phyloP scores from a whole-genome alignment of 805 yeast species.

The Candida piceae region DNA sequence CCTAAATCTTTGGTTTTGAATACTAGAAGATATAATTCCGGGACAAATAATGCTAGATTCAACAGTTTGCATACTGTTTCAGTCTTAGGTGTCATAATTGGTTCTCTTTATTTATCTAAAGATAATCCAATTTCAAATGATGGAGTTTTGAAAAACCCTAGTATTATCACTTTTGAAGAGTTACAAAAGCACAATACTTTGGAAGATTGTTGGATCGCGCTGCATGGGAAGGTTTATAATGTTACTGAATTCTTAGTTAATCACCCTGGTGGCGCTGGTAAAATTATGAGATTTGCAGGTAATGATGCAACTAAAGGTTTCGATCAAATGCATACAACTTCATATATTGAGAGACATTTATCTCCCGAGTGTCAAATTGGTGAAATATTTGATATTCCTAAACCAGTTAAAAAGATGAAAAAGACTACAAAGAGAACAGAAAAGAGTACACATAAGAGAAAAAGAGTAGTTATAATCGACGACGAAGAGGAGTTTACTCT shows the following conservation, averaged over 20 bases:
- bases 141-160: not conserved
- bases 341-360: conserved; percentile 22
- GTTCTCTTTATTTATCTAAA: no score
- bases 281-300: conserved; percentile 43
- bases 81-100: no score
- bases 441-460: conserved; percentile 18
- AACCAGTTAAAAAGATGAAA: conserved; percentile 20
- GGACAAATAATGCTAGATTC: no score
- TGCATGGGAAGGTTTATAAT: conserved; percentile 72
- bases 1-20: no score
- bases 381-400: conserved; percentile 26
- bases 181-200: conserved; percentile 44
- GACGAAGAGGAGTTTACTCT: conserved; percentile 1
- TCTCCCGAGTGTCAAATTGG: conserved; percentile 31
- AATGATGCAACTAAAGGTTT: conserved; percentile 39
- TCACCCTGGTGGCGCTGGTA: conserved; percentile 45
- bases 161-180: conserved; percentile 20
- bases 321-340: conserved; percentile 23
- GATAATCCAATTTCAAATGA: not conserved
- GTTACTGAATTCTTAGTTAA: conserved; percentile 25
- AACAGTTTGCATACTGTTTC: no score
- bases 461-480: conserved; percentile 43
- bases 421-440: conserved; percentile 24
- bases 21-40: no score
- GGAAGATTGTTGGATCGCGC: conserved; percentile 80